phyloP scores from a whole-genome alignment of 108 stramenopile species.

The Nitzschia sp. region DNA sequence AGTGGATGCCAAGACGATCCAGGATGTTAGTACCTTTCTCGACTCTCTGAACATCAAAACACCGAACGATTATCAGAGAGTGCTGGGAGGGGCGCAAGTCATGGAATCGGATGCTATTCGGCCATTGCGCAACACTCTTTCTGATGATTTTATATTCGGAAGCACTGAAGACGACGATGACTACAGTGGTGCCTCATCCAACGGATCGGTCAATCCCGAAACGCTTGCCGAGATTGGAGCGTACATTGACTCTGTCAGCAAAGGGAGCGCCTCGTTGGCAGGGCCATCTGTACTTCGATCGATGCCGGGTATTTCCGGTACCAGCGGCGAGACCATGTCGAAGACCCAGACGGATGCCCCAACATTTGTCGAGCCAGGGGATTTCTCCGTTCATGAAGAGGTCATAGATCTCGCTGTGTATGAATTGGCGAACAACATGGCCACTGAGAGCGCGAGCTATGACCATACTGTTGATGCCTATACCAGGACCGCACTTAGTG shows the following conservation, averaged over 20 bases:
- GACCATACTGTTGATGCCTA: too few species aligned
- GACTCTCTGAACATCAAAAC: slow-evolving; percentile 6
- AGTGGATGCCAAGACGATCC: slow-evolving; percentile 27
- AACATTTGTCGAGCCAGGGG: slow-evolving; percentile 2
- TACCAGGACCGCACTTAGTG: too few species aligned
- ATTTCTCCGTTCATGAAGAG: too few species aligned
- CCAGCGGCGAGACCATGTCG: background rate
- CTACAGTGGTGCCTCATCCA: slow-evolving; percentile 7
- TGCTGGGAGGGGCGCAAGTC: background rate
- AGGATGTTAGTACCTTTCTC: slow-evolving; percentile 27
- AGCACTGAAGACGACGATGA: background rate
- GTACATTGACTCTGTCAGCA: slow-evolving; percentile 32
- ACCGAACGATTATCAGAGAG: background rate
- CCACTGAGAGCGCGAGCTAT: too few species aligned
- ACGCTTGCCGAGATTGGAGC: slow-evolving; percentile 41
- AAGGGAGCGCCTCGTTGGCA: background rate
- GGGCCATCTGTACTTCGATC: too few species aligned
- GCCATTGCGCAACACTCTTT: slow-evolving; percentile 1
- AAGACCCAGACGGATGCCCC: slow-evolving; percentile 2
- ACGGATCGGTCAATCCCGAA: slow-evolving; percentile 25
- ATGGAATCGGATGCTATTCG: slow-evolving; percentile 13
- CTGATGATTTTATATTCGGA: slow-evolving; percentile 10
- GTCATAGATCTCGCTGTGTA: too few species aligned
- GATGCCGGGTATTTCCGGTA: too few species aligned
- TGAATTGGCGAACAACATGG: too few species aligned